Percentiles rank a stretch among this genome's conserved stretches.
phyloP scores from a whole-genome alignment of 192 early-diverging fungal species.

The Pecoramyces ruminantium region DNA sequence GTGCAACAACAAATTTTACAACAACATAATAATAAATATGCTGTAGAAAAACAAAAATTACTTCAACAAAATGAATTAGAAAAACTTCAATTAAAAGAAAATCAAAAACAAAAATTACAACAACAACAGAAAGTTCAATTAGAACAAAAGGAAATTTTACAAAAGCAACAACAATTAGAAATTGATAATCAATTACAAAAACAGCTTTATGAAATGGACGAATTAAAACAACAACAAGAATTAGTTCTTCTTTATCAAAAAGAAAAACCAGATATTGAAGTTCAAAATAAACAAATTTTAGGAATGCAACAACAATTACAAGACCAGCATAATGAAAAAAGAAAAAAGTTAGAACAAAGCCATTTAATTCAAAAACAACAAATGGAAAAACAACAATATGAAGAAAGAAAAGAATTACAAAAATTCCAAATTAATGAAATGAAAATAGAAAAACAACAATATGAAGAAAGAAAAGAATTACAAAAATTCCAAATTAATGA shows the following conservation, averaged over 20 bases:
- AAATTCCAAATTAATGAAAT: not conserved
- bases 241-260: not conserved
- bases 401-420: not conserved
- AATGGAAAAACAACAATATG: not conserved
- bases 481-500: not conserved
- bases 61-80: not conserved
- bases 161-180: not conserved
- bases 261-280: not conserved
- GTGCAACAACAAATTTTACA: not conserved
- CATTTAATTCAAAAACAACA: not conserved
- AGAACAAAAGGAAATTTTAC: not conserved
- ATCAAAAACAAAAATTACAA: not conserved
- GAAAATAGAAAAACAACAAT: not conserved
- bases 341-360: not conserved
- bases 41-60: not conserved
- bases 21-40: not conserved
- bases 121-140: not conserved
- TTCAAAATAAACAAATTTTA: not conserved
- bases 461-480: not conserved
- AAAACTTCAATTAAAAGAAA: not conserved
- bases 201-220: not conserved
- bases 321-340: not conserved
- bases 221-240: not conserved
- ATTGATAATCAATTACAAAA: not conserved
- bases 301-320: not conserved